Evolutionary conservation across 768 basidiomycete genomes (phyloP).

Genomic region (Lactifluus rugatus): DNA sequence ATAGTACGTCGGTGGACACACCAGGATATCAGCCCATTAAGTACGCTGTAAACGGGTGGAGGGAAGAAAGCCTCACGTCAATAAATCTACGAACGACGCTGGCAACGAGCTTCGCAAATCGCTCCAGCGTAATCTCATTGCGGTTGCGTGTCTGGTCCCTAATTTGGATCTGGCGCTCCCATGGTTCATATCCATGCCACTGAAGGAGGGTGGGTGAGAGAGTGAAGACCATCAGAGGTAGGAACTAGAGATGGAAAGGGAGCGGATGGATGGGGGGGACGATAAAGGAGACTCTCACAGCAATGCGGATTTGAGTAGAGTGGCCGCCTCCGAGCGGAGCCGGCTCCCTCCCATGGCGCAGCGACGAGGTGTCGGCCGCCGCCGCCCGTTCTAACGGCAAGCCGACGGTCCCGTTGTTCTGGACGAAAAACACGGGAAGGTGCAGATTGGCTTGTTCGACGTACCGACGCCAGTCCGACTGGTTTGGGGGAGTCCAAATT

Average conservation of each 20-base stretch:
- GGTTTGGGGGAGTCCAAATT: constrained; percentile 14
- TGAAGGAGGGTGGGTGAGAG: neutral
- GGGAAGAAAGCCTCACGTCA: neutral
- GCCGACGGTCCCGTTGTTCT: constrained; percentile 4
- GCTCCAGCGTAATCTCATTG: constrained; percentile 16
- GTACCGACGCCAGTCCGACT: constrained; percentile 17
- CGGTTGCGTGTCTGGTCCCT: constrained; percentile 15
- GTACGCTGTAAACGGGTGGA: neutral
- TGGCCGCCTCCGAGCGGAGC: constrained; percentile 13
- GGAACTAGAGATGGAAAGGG: neutral
- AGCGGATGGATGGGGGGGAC: neutral
- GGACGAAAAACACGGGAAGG: constrained; percentile 16
- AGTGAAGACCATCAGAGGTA: neutral
- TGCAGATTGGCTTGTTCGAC: constrained; percentile 12
- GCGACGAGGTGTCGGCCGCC: neutral
- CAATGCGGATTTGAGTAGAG: constrained; percentile 15
- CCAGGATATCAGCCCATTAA: neutral
- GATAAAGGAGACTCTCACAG: neutral
- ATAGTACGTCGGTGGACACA: neutral
- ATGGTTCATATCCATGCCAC: constrained; percentile 15
- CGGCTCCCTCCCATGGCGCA: neutral
- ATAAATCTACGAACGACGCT: constrained; percentile 17
- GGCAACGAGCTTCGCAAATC: constrained; percentile 13
- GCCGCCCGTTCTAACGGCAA: neutral
- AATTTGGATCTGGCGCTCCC: constrained; percentile 16